Conservation (phyloP, 2,329 filamentous ascomycete genomes). For the Paradendryphiella salina region DNA sequence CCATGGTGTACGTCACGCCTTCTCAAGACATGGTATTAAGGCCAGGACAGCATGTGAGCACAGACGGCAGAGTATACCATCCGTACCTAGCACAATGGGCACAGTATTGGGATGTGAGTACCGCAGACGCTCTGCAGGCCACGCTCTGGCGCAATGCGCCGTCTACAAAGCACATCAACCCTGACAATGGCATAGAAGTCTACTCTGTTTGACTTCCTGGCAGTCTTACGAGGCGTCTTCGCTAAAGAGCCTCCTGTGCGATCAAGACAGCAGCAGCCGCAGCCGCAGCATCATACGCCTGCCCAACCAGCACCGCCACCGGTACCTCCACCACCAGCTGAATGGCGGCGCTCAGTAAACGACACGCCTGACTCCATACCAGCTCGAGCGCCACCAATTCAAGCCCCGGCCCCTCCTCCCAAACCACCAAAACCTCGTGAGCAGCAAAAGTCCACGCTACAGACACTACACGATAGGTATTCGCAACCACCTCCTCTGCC, state of each 20-base stretch:
- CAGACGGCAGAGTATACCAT: constrained; percentile 91
- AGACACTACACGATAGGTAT: constrained; percentile 33
- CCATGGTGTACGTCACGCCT: constrained; percentile 85
- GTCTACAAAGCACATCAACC: background rate
- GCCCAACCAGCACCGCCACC: constrained; percentile 41
- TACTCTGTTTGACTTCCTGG: constrained; percentile 78
- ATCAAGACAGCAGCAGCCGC: constrained; percentile 59
- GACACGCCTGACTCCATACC: constrained; percentile 41
- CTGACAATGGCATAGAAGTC: constrained; percentile 65
- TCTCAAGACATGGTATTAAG: constrained; percentile 86
- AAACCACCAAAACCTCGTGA: constrained; percentile 52
- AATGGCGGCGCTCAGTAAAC: constrained; percentile 48
- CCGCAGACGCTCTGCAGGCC: constrained; percentile 1
- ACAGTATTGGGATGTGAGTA: constrained; percentile 84
- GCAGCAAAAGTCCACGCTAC: constrained; percentile 28
- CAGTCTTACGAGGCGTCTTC: constrained; percentile 82
- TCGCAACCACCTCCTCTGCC: constrained; percentile 41
- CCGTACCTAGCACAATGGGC: constrained; percentile 91
- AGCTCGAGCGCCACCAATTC: constrained; percentile 36
- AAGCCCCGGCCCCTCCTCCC: constrained; percentile 49
- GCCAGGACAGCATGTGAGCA: constrained; percentile 91
- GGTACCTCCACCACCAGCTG: constrained; percentile 71
- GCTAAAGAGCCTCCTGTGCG: constrained; percentile 93
- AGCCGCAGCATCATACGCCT: constrained; percentile 48
- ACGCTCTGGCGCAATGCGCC: background rate